These are phyloP conservation scores for Purpureocillium lavendulum DNA, from an alignment of 2,329 filamentous ascomycete genomes.

Conservation along the genomic window DNA sequence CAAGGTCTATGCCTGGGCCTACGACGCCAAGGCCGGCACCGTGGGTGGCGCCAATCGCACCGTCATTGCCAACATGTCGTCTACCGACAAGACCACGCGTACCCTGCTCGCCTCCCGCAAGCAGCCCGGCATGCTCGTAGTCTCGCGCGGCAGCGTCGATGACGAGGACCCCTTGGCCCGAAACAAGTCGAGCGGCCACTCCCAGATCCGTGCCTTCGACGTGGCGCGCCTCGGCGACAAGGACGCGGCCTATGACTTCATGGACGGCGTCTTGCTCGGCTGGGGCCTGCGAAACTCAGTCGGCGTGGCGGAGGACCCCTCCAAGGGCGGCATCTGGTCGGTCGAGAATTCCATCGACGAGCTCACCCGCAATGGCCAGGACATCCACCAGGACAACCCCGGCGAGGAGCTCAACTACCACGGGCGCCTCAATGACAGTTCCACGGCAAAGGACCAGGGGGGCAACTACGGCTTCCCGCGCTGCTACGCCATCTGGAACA, in stretches of 20 bases:
- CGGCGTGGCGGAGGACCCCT: slow-evolving; percentile 56
- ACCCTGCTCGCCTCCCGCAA: slow-evolving; percentile 55
- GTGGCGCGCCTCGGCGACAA: slow-evolving; percentile 20
- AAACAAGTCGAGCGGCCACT: slow-evolving; percentile 45
- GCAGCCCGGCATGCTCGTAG: slow-evolving; percentile 47
- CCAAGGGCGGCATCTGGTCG: slow-evolving; percentile 42
- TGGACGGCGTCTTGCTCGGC: slow-evolving; percentile 41
- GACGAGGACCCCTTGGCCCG: slow-evolving; percentile 53
- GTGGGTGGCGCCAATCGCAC: slow-evolving; percentile 34
- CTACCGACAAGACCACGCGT: slow-evolving; percentile 54
- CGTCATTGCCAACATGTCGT: slow-evolving; percentile 55
- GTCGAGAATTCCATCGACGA: slow-evolving; percentile 68
- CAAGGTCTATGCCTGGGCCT: slow-evolving; percentile 56
- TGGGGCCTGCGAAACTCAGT: slow-evolving; percentile 70
- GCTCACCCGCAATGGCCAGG: slow-evolving; percentile 45
- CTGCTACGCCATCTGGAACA: slow-evolving; percentile 61
- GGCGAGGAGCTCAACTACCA: slow-evolving; percentile 69
- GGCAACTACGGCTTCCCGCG: slow-evolving; percentile 63
- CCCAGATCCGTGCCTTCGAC: slow-evolving; percentile 57
- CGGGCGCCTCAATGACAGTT: slow-evolving; percentile 40
- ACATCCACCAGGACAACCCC: slow-evolving; percentile 61
- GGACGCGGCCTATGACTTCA: slow-evolving; percentile 31
- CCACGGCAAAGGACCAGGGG: slow-evolving; percentile 20
- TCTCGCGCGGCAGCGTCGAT: slow-evolving; percentile 54
- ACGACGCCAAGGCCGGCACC: slow-evolving; percentile 44